phyloP scores from a whole-genome alignment of 148 eudicot species.

The Salicornia ramosissima region DNA sequence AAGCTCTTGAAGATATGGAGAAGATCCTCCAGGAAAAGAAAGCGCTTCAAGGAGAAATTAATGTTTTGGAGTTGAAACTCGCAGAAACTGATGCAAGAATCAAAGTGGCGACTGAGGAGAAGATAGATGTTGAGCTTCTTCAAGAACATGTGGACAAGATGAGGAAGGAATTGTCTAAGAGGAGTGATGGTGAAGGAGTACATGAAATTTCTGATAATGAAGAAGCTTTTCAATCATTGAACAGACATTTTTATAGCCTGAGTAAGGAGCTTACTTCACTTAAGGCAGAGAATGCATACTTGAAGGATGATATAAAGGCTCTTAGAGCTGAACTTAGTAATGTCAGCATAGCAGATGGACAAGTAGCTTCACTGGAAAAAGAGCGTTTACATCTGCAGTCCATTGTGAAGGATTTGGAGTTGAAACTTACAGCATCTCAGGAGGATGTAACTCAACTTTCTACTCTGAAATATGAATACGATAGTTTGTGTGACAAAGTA shows the following conservation, averaged over 20 bases:
- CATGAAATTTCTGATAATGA: constrained; percentile 19
- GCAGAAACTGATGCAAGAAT: constrained; percentile 83
- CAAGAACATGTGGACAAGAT: constrained; percentile 67
- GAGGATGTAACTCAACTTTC: constrained; percentile 56
- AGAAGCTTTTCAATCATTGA: constrained; percentile 27
- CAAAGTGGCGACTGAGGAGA: constrained; percentile 68
- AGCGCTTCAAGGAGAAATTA: constrained; percentile 70
- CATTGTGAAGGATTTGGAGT: constrained; percentile 63
- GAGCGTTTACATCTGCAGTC: constrained; percentile 54
- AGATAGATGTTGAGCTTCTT: constrained; percentile 61
- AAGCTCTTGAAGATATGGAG: constrained; percentile 73
- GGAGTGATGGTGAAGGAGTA: constrained; percentile 32
- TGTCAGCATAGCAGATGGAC: constrained; percentile 57
- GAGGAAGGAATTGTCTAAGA: constrained; percentile 45
- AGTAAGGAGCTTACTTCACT: constrained; percentile 60
- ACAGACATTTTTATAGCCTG: constrained; percentile 28
- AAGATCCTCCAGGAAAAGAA: constrained; percentile 65
- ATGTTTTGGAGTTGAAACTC: constrained; percentile 63
- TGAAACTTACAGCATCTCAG: constrained; percentile 55
- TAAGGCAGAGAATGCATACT: constrained; percentile 58
- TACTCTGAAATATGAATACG: constrained; percentile 54
- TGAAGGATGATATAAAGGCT: constrained; percentile 49
- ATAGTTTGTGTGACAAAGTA: constrained; percentile 63
- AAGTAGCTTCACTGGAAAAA: constrained; percentile 51
- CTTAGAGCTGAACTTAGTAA: constrained; percentile 56